Evolutionary conservation across 331 rosid species (phyloP).

Genomic region (Stylosanthes scabra): DNA sequence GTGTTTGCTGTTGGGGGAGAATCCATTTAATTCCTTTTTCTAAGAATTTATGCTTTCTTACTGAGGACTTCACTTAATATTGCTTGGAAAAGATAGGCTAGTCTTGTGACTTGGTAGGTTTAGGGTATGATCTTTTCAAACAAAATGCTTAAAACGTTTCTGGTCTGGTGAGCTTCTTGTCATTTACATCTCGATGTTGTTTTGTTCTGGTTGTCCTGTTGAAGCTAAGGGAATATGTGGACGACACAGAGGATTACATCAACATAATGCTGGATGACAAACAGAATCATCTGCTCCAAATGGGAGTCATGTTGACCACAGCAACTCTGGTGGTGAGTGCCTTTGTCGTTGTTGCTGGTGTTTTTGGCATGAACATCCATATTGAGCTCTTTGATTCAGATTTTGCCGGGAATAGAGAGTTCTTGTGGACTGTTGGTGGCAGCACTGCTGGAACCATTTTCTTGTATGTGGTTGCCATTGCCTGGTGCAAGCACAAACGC

Average conservation of each 20-base stretch:
- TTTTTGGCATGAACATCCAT: conserved; percentile 87
- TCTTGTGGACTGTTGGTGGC: conserved; percentile 87
- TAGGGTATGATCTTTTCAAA: conserved; percentile 20
- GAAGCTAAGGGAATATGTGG: conserved; percentile 95
- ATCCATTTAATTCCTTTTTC: conserved; percentile 1
- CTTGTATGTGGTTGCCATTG: conserved; percentile 79
- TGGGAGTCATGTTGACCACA: conserved; percentile 98
- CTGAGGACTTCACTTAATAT: too few species aligned
- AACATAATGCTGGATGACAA: conserved; percentile 99
- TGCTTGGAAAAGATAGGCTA: too few species aligned
- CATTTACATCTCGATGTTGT: conserved; percentile 13
- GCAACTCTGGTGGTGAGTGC: conserved; percentile 91
- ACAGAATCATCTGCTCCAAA: conserved; percentile 95
- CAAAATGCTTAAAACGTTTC: background rate
- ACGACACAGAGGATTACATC: conserved; percentile 97
- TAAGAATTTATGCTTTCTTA: too few species aligned
- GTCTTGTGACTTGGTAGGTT: background rate
- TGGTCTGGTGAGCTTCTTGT: conserved; percentile 8
- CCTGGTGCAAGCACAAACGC: conserved; percentile 92
- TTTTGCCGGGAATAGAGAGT: conserved; percentile 57
- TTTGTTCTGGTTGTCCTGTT: conserved; percentile 25
- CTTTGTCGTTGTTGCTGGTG: conserved; percentile 85
- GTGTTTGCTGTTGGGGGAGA: background rate
- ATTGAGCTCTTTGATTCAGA: conserved; percentile 58
- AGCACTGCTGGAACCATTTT: conserved; percentile 69